Conservation (phyloP, 257 asterid species). For the Forsythia suspensa region DNA sequence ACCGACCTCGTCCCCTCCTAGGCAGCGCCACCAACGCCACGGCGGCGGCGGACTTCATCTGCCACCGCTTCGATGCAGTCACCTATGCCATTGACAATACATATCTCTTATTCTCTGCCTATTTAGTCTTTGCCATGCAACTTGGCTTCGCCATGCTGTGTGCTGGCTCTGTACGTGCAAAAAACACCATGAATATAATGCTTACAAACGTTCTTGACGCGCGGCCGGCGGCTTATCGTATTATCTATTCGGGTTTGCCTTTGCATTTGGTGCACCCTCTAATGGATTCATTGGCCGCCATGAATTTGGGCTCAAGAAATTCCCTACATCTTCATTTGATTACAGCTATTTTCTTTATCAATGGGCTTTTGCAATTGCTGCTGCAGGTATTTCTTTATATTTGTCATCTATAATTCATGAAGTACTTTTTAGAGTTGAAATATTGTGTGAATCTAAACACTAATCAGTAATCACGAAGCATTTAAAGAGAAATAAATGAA, state of each 20-base stretch:
- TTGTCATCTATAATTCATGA: too few species aligned
- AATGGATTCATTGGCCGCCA: not conserved
- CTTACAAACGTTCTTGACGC: not conserved
- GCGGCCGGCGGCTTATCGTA: not conserved
- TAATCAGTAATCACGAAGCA: too few species aligned
- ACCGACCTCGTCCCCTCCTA: not conserved
- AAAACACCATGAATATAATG: constrained; percentile 8
- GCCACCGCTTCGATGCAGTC: not conserved
- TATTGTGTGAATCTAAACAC: too few species aligned
- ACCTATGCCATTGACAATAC: constrained; percentile 3
- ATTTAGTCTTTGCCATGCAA: constrained; percentile 7
- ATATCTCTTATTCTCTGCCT: constrained; percentile 1
- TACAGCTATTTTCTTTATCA: constrained; percentile 9
- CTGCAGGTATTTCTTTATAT: not conserved
- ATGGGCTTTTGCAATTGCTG: constrained; percentile 2
- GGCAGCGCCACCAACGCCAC: not conserved
- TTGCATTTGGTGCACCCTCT: constrained; percentile 6
- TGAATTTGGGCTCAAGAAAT: not conserved
- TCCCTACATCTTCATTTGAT: not conserved
- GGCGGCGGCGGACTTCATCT: not conserved
- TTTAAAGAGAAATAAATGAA: too few species aligned
- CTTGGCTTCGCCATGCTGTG: constrained; percentile 10
- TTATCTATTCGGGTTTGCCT: constrained; percentile 6
- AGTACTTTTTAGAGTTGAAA: too few species aligned
- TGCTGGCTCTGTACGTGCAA: constrained; percentile 9